Evolutionary conservation across 306 rosid species (phyloP).

Genomic region (Ormosia emarginata): DNA sequence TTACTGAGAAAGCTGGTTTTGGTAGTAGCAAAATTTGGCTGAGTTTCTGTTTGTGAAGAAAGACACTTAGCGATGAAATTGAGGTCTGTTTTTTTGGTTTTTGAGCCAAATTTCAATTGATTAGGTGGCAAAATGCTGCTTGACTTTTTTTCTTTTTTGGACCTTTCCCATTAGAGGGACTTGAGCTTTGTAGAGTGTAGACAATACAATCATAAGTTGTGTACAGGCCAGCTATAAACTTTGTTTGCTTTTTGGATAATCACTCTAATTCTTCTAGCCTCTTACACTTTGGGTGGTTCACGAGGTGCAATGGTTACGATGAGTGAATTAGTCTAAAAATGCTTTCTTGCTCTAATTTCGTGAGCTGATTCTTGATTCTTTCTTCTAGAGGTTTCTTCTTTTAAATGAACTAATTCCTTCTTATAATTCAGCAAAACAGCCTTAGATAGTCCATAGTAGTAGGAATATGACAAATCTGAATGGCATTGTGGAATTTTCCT

Average conservation of each 20-base stretch:
- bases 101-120: conserved; percentile 22
- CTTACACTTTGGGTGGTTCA: neutral
- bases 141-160: conserved; percentile 26
- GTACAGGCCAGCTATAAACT: neutral
- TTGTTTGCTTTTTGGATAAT: conserved; percentile 16
- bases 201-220: neutral
- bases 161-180: conserved; percentile 26
- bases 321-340: neutral
- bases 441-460: neutral
- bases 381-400: neutral
- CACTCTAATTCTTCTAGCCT: neutral
- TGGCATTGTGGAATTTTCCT: neutral
- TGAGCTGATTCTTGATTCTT: neutral
- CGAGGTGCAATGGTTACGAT: neutral
- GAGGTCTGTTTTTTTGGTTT: conserved; percentile 20
- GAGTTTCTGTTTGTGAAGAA: neutral
- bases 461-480: neutral
- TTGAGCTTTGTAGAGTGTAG: conserved; percentile 1
- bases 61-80: conserved; percentile 1
- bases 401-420: neutral
- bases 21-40: neutral
- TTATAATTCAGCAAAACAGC: neutral
- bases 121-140: conserved; percentile 7
- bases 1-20: conserved; percentile 4
- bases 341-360: neutral